phyloP scores from a whole-genome alignment of 257 asterid species.

The Solanum peruvianum region DNA sequence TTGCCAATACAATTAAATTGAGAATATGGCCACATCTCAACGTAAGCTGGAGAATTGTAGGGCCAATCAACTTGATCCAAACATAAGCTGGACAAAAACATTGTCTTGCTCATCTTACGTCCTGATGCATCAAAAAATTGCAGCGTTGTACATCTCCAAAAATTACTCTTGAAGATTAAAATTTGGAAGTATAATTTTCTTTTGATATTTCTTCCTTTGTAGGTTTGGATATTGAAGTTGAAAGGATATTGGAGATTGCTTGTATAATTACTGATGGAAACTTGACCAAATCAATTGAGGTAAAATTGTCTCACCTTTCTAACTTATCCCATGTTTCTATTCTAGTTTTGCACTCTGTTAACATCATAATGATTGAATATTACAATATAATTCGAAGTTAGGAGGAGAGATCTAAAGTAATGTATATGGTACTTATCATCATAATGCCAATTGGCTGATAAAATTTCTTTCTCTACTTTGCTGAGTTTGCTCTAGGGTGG shows the following conservation, averaged over 20 bases:
- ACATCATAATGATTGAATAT: neutral
- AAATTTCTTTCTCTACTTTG: neutral
- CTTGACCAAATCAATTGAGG: constrained; percentile 71
- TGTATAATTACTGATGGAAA: constrained; percentile 88
- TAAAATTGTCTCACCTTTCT: constrained; percentile 5
- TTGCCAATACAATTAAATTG: neutral
- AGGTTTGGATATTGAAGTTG: constrained; percentile 80
- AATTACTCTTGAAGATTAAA: neutral
- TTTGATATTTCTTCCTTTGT: constrained; percentile 11
- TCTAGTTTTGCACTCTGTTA: neutral
- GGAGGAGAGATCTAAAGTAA: neutral
- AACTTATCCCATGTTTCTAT: neutral
- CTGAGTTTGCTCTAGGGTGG: neutral
- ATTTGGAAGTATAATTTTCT: neutral
- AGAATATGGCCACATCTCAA: neutral
- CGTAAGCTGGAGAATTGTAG: neutral
- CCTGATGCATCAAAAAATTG: neutral
- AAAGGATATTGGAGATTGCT: constrained; percentile 91
- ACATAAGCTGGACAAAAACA: neutral
- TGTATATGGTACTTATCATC: neutral
- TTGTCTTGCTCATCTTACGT: neutral
- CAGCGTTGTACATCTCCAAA: neutral
- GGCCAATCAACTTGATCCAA: neutral
- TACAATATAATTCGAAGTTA: neutral
- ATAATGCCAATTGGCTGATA: neutral